These are phyloP conservation scores for Escallonia herrerae DNA, from an alignment of 129 eudicot species.

Conservation along the genomic window DNA sequence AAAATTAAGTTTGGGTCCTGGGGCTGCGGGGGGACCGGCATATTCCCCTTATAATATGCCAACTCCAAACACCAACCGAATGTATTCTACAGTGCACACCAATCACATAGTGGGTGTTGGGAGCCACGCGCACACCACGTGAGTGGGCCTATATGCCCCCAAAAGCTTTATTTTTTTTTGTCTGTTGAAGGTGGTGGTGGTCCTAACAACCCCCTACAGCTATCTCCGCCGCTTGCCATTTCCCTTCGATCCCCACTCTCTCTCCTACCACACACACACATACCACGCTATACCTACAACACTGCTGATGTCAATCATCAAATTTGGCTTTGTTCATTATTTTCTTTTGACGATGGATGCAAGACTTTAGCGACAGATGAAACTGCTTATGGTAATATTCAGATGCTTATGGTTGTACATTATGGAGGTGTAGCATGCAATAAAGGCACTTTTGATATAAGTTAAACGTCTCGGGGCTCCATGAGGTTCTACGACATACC, in stretches of 20 bases:
- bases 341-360: neutral
- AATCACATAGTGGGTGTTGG: slow-evolving; percentile 16
- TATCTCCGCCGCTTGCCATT: slow-evolving; percentile 40
- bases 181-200: slow-evolving; percentile 42
- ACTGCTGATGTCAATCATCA: slow-evolving; percentile 11
- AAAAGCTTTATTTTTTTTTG: slow-evolving; percentile 21
- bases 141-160: slow-evolving; percentile 17
- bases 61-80: neutral
- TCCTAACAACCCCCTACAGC: slow-evolving; percentile 26
- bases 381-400: too few species aligned
- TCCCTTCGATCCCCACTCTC: slow-evolving; percentile 1
- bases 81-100: neutral
- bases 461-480: too few species aligned
- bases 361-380: neutral
- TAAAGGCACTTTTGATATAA: too few species aligned
- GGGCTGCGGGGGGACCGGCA: slow-evolving; percentile 36
- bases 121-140: slow-evolving; percentile 36
- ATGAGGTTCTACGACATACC: too few species aligned
- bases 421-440: too few species aligned
- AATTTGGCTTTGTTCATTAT: neutral
- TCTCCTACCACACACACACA: neutral
- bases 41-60: slow-evolving; percentile 20
- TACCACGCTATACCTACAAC: neutral
- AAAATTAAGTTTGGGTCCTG: neutral
- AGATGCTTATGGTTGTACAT: neutral